Conservation (phyloP, 768 basidiomycete species). For the Leccinum olivaceopallidum region DNA sequence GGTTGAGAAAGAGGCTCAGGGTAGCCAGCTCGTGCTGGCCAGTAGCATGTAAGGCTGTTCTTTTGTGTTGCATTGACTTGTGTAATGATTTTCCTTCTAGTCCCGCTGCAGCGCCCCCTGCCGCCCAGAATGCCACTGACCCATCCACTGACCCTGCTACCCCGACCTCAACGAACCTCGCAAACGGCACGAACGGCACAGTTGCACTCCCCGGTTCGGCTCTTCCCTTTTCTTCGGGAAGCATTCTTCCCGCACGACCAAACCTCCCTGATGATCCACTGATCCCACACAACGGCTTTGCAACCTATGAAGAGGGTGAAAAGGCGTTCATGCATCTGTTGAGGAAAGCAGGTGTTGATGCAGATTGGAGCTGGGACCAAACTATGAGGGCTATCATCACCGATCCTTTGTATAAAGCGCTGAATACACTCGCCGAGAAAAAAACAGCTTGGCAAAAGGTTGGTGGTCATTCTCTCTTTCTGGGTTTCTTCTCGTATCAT, state of each 20-base stretch:
- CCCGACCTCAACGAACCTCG: slow-evolving; percentile 39
- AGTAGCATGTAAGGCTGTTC: slow-evolving; percentile 23
- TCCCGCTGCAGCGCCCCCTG: slow-evolving; percentile 42
- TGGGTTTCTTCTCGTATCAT: not conserved
- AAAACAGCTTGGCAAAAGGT: slow-evolving; percentile 95
- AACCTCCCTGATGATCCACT: slow-evolving; percentile 85
- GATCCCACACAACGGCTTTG: slow-evolving; percentile 88
- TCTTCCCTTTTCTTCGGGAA: slow-evolving; percentile 60
- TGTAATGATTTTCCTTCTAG: slow-evolving; percentile 15
- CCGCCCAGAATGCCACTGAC: slow-evolving; percentile 36
- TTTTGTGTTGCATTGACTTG: not conserved
- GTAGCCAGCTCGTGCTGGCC: slow-evolving; percentile 38
- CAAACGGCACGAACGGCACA: slow-evolving; percentile 46
- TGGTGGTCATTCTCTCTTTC: slow-evolving; percentile 20
- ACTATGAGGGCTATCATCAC: slow-evolving; percentile 98
- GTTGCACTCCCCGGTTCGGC: slow-evolving; percentile 54
- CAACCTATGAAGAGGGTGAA: slow-evolving; percentile 86
- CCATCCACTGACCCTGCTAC: slow-evolving; percentile 49
- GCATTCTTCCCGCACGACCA: slow-evolving; percentile 69
- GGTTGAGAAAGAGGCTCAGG: slow-evolving; percentile 72
- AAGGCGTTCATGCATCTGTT: slow-evolving; percentile 92
- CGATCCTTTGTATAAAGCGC: slow-evolving; percentile 93
- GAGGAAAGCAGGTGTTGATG: slow-evolving; percentile 86
- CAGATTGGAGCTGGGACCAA: slow-evolving; percentile 96
- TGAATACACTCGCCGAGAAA: slow-evolving; percentile 92